phyloP scores from a whole-genome alignment of 192 early-diverging fungal genomes.

The Umbelopsis sp. region DNA sequence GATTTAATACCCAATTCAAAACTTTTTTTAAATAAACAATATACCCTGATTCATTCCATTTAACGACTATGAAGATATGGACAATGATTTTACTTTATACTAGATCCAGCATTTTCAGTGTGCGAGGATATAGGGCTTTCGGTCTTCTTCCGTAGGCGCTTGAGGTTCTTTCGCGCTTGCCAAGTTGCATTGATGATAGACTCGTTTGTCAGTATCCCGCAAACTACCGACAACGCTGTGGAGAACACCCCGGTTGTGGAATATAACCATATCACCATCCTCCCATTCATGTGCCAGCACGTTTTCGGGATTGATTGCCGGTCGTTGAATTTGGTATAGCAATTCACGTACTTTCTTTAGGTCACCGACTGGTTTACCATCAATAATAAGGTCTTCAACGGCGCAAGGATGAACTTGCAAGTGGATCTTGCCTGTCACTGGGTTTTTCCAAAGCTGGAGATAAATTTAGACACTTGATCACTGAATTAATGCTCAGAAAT shows the following conservation, averaged over 20 bases:
- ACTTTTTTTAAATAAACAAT: neutral
- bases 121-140: constrained; percentile 29
- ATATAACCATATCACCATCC: constrained; percentile 40
- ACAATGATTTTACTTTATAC: too few relatives aligned
- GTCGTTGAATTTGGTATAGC: constrained; percentile 37
- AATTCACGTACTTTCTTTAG: constrained; percentile 37
- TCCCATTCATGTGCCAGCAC: constrained; percentile 39
- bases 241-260: constrained; percentile 41
- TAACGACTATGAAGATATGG: too few relatives aligned
- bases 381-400: constrained; percentile 40
- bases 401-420: constrained; percentile 39
- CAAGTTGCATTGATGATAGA: constrained; percentile 41
- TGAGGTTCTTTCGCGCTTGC: constrained; percentile 32
- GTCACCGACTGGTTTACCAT: constrained; percentile 40
- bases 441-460: constrained; percentile 40
- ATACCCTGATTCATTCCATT: neutral
- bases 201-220: constrained; percentile 28
- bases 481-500: neutral
- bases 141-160: constrained; percentile 35
- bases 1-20: neutral
- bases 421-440: constrained; percentile 41
- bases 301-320: constrained; percentile 37
- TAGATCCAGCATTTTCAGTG: neutral
- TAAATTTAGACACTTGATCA: neutral
- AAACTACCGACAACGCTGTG: constrained; percentile 38